These are phyloP conservation scores for Coniochaeta sp. DNA, from an alignment of 2,329 filamentous ascomycete species.

Conservation along the genomic window DNA sequence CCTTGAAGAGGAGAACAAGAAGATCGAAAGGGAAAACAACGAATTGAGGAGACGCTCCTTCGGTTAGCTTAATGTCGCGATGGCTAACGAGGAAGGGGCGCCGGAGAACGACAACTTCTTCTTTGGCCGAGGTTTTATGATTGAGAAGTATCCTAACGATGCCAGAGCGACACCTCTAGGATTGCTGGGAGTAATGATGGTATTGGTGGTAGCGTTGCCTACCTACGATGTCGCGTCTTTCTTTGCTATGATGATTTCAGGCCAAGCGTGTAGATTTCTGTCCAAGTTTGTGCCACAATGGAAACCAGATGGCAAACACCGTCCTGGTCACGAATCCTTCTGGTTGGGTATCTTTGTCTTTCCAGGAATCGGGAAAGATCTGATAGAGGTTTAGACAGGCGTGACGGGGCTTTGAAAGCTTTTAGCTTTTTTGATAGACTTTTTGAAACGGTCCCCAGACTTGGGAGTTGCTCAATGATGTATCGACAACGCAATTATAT, in stretches of 20 bases:
- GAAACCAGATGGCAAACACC: background rate
- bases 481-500: background rate
- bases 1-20: slow-evolving; percentile 21
- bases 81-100: background rate
- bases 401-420: too few species aligned
- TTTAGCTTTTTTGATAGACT: background rate
- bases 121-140: background rate
- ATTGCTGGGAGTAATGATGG: background rate
- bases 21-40: slow-evolving; percentile 20
- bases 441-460: background rate
- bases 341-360: too few species aligned
- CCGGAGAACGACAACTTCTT: background rate
- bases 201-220: too few species aligned
- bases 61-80: background rate
- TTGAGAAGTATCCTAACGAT: background rate
- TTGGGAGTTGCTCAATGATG: background rate
- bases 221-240: too few species aligned
- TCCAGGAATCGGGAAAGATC: too few species aligned
- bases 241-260: background rate
- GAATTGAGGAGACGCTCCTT: slow-evolving; percentile 4
- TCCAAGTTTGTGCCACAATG: too few species aligned
- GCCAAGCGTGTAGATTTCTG: background rate
- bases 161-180: background rate
- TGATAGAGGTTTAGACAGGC: too few species aligned
- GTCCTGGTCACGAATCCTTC: background rate